Base-by-base conservation (phyloP, 306 rosid species). In the Quercus engelmannii region DNA sequence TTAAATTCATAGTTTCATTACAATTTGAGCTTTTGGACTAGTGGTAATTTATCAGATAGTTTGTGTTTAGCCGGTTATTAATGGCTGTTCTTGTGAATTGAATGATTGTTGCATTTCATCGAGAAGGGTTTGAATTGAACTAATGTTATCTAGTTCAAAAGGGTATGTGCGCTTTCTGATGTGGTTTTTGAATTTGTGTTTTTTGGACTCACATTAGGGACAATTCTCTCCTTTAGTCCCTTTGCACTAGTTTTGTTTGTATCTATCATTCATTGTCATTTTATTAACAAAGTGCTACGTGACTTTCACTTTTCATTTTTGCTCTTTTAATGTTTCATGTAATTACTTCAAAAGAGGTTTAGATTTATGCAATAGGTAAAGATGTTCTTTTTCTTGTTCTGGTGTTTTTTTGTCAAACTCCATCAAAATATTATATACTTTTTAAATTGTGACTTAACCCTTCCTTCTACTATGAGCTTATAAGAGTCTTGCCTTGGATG, bases 121-220 rank as follows among this genome's bases (percentile, higher is more conserved):
- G 59, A 56, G 51, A 21, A 68, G 73, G 80, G 61, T 62, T 77
- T 70, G 51, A 18, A 68, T 68, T 73, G 74, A 77, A 41, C 71
- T 55, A 70, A 52, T 59, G 71, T 52, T n/a, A 20, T 52, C 25
- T 20, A 6, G 69, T 23, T 28, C 38, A 30, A 25, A 52, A 31
- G 31, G n/a, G 15, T 59, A 35, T 20, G 55, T 35, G 35, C 20
- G 61, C 78, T 68, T 59, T 78, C 65, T 69, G 77, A 73, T 33
- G 69, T 72, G 55, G 21, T 33, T 25, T 15, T 5, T 49, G 58
- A 79, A 55, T 63, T 35, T 64, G 31, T 46, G 30, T 73, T 23
- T 12, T 79, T 1, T 21, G 43, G 46, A 49, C 30, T 19, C 13
- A 11, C 55, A 67, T 33, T 33, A 35, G 55, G 77, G 21, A 54